These are phyloP conservation scores for Rhizomucor miehei DNA, from an alignment of 371 early-diverging fungal genomes.

Conservation along the genomic window DNA sequence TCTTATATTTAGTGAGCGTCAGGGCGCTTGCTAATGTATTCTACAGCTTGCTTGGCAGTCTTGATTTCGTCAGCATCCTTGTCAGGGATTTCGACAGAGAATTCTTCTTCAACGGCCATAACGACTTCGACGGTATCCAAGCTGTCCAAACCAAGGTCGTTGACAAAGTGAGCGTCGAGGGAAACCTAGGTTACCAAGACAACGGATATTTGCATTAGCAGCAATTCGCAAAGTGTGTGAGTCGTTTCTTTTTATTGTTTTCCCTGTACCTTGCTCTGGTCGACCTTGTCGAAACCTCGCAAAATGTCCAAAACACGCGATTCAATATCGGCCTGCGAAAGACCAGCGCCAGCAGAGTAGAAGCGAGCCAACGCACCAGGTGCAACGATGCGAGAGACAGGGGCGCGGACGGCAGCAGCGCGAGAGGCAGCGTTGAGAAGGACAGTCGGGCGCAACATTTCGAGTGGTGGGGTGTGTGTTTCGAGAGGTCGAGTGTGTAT, in stretches of 20 bases:
- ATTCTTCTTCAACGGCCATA: conserved; percentile 99
- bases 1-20: conserved; percentile 85
- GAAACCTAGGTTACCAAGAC: conserved; percentile 65
- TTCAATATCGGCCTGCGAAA: conserved; percentile 65
- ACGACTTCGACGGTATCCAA: conserved; percentile 97
- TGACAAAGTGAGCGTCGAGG: conserved; percentile 81
- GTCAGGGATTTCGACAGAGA: conserved; percentile 96
- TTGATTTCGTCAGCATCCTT: conserved; percentile 95
- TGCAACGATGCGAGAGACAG: conserved; percentile 24
- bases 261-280: conserved; percentile 79
- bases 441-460: conserved; percentile 40
- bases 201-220: conserved; percentile 57
- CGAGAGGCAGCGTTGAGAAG: conserved; percentile 49
- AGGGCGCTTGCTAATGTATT: conserved; percentile 73
- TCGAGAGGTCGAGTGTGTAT: too few relatives aligned
- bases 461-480: too few relatives aligned
- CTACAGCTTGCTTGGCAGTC: conserved; percentile 85
- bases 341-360: conserved; percentile 61
- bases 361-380: conserved; percentile 39
- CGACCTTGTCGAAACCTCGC: conserved; percentile 94
- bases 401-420: conserved; percentile 30
- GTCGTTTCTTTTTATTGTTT: conserved; percentile 9
- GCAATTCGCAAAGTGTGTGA: neutral
- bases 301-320: conserved; percentile 83
- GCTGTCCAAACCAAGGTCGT: conserved; percentile 94